A percentile compares a stretch with the other conserved stretches of the same genome.
Conservation (phyloP, 768 basidiomycete species). For the Candolleomyces efflorescens region DNA sequence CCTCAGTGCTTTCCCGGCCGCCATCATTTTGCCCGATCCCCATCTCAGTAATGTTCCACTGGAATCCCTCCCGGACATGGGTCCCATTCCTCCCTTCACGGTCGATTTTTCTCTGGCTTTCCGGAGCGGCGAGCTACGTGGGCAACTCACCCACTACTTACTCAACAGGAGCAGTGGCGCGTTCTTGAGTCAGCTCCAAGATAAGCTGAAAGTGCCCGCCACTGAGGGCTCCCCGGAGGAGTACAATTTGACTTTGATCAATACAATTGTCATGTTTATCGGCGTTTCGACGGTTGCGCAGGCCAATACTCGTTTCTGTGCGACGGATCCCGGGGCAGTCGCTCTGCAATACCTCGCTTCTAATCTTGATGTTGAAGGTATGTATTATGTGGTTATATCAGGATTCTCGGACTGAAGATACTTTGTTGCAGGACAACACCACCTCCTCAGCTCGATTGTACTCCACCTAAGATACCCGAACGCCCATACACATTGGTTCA, state of each 20-base stretch:
- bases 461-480: slow-evolving; percentile 97
- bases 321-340: slow-evolving; percentile 80
- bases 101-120: slow-evolving; percentile 88
- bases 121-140: slow-evolving; percentile 74
- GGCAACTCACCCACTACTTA: slow-evolving; percentile 81
- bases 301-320: slow-evolving; percentile 80
- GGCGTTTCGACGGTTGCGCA: slow-evolving; percentile 92
- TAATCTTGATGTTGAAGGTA: slow-evolving; percentile 90
- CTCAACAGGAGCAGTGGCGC: slow-evolving; percentile 68
- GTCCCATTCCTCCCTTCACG: slow-evolving; percentile 84
- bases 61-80: slow-evolving; percentile 83
- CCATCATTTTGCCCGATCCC: slow-evolving; percentile 80
- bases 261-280: slow-evolving; percentile 93
- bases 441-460: slow-evolving; percentile 87
- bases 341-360: slow-evolving; percentile 78
- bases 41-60: slow-evolving; percentile 71
- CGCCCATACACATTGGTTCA: slow-evolving; percentile 98
- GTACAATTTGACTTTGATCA: slow-evolving; percentile 89
- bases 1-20: slow-evolving; percentile 89
- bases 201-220: slow-evolving; percentile 56
- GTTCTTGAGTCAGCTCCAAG: slow-evolving; percentile 75
- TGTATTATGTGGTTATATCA: slow-evolving; percentile 18
- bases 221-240: slow-evolving; percentile 46
- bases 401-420: slow-evolving; percentile 5
- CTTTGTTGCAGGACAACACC: slow-evolving; percentile 76